Base-by-base conservation (phyloP, 805 yeast species). In the Pichia exigua region DNA sequence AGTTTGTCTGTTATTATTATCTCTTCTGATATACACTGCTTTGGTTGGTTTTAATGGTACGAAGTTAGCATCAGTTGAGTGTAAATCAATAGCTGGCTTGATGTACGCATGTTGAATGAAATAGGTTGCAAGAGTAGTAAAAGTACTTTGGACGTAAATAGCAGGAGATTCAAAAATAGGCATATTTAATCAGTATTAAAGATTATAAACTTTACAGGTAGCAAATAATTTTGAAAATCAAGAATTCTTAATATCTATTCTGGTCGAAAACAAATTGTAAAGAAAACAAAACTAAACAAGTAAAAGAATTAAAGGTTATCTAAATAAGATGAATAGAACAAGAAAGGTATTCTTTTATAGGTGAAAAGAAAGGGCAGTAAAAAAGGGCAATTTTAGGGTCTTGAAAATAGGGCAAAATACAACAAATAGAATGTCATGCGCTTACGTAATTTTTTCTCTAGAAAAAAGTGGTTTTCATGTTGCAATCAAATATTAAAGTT, bases 11-110 rank as follows among this genome's bases (percentile, higher is more conserved):
- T 73, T 75, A 18, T 65, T 69, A 53, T 78, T 70, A 50, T 78
- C 81, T 40, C 77, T 70, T 52, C 85, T 74, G 28, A 81, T 66
- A 60, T 69, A 74, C 54, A 67, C 70, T 2, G 74, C 72, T n/a
- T 61, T 64, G 17, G 78, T 74, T 38, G 70, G 69, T 2, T 70
- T 60, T 44, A 76, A 65, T 15, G 79, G 78, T 15, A 67, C 55
- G 42, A 74, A 64, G 56, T 64, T 68, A 35, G 77, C 76, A 46
- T 70, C 65, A 3, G 73, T 65, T 13, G 68, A 59, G 49, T 71
- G 73, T 51, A 69, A 62, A 57, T 72, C 75, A 51, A 73, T 55
- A 42, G 69, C 56, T 46, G 67, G 68, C 52, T 68, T 69, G 57
- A 72, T 50, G 45, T 72, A 67, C 42, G 76, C 65, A 58, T 69